Conservation (phyloP, 2,329 filamentous ascomycete genomes). For the Didymella pinodella region DNA sequence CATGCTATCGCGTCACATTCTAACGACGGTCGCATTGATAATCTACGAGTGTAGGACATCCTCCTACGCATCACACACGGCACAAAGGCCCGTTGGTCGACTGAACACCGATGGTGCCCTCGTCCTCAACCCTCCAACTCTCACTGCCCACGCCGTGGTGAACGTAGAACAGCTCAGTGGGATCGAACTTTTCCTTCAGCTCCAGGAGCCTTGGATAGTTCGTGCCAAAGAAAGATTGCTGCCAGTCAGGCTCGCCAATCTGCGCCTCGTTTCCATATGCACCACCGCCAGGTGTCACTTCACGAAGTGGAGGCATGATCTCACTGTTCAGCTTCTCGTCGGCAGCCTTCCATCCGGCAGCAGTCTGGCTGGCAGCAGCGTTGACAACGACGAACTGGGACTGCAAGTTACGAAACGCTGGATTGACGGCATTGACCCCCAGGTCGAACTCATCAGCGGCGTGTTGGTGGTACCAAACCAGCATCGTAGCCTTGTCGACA, state of each 20-base stretch:
- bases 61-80: slow-evolving; percentile 25
- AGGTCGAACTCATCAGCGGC: slow-evolving; percentile 29
- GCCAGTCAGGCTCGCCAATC: slow-evolving; percentile 51
- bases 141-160: slow-evolving; percentile 45
- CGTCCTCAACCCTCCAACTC: slow-evolving; percentile 40
- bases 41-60: not conserved
- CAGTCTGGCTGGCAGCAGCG: slow-evolving; percentile 28
- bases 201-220: slow-evolving; percentile 39
- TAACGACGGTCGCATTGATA: not conserved
- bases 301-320: slow-evolving; percentile 37
- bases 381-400: slow-evolving; percentile 37
- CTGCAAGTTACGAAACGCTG: slow-evolving; percentile 41
- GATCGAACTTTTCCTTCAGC: slow-evolving; percentile 44
- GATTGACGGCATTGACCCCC: slow-evolving; percentile 40
- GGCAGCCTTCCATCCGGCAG: slow-evolving; percentile 33
- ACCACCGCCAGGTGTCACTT: slow-evolving; percentile 38
- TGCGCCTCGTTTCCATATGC: slow-evolving; percentile 53
- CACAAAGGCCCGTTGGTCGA: slow-evolving; percentile 44
- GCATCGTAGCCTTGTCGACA: slow-evolving; percentile 34
- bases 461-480: slow-evolving; percentile 40
- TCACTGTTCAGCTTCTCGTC: slow-evolving; percentile 30
- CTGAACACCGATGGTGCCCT: slow-evolving; percentile 40
- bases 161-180: slow-evolving; percentile 45
- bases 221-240: slow-evolving; percentile 52
- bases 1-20: not conserved